Percentiles rank a stretch among this genome's conserved stretches.
These are phyloP conservation scores for Thalassiosira profunda DNA, from an alignment of 108 stramenopile genomes.

Conservation along the genomic window DNA sequence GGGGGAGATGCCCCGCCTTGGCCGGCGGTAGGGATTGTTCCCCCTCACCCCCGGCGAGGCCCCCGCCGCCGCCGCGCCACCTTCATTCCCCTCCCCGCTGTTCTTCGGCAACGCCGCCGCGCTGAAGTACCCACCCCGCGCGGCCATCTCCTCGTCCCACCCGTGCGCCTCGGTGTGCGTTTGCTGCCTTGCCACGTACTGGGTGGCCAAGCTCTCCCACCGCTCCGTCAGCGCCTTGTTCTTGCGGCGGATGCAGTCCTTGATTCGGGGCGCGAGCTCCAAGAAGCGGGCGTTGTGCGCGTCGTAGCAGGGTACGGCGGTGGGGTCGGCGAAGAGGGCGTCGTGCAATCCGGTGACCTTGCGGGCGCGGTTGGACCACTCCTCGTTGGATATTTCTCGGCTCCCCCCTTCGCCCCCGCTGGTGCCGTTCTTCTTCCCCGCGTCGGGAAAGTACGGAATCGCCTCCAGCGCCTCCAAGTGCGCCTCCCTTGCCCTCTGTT, in stretches of 20 bases:
- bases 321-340: conserved; percentile 80
- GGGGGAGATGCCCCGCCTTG: conserved; percentile 54
- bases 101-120: conserved; percentile 33
- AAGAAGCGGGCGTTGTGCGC: conserved; percentile 54
- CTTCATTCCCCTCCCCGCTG: too few relatives aligned
- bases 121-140: conserved; percentile 52
- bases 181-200: conserved; percentile 71
- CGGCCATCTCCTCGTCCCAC: conserved; percentile 31
- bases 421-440: not conserved
- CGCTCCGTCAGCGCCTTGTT: conserved; percentile 57
- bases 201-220: conserved; percentile 71
- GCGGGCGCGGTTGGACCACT: conserved; percentile 72
- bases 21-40: conserved; percentile 86
- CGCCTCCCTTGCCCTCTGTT: conserved; percentile 61
- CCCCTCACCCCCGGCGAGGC: conserved; percentile 12
- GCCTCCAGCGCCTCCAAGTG: conserved; percentile 57
- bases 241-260: conserved; percentile 68
- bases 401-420: conserved; percentile 17
- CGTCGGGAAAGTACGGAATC: conserved; percentile 24
- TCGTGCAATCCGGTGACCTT: conserved; percentile 73
- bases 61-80: conserved; percentile 2
- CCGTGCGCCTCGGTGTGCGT: conserved; percentile 52
- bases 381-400: conserved; percentile 42
- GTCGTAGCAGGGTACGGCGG: conserved; percentile 66
- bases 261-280: conserved; percentile 59